Percentiles rank a stretch among this genome's conserved stretches.
phyloP scores from a whole-genome alignment of 495 filamentous ascomycete genomes.

The Aspergillus campestris region DNA sequence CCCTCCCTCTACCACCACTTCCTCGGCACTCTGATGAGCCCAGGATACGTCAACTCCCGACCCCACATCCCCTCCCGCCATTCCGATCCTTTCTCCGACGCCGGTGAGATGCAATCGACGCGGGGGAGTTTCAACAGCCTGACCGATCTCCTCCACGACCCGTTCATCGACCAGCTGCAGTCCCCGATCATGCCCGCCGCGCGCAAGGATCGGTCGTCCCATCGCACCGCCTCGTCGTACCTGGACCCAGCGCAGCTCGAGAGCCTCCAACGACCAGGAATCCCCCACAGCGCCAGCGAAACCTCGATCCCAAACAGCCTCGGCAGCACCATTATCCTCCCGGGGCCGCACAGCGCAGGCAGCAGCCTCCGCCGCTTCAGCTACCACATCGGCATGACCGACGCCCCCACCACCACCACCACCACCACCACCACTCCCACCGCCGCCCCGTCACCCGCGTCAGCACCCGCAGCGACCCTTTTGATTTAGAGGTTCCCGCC shows the following conservation, averaged over 20 bases:
- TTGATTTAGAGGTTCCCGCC: slow-evolving; percentile 50
- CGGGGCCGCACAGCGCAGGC: slow-evolving; percentile 12
- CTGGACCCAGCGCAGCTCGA: not conserved
- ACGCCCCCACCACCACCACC: slow-evolving; percentile 2
- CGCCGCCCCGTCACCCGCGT: slow-evolving; percentile 9
- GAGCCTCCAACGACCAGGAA: not conserved
- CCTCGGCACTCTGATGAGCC: not conserved
- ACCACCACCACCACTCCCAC: slow-evolving; percentile 15
- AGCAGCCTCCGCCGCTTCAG: slow-evolving; percentile 12
- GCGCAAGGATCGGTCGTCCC: too few relatives aligned
- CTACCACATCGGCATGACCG: slow-evolving; percentile 6
- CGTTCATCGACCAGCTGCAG: not conserved
- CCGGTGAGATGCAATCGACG: not conserved
- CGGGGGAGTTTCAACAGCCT: not conserved
- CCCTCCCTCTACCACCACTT: slow-evolving; percentile 5
- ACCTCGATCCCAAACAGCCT: slow-evolving; percentile 17
- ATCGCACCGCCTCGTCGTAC: too few relatives aligned
- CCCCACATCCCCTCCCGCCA: not conserved
- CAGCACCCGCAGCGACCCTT: slow-evolving; percentile 53
- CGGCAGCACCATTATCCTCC: slow-evolving; percentile 17
- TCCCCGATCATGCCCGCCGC: too few relatives aligned
- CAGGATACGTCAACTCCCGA: not conserved
- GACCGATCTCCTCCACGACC: not conserved
- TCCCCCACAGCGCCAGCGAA: not conserved
- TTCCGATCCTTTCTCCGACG: slow-evolving; percentile 12